phyloP scores from a whole-genome alignment of 78 protist genomes.

The Dictyostelium discoideum region DNA sequence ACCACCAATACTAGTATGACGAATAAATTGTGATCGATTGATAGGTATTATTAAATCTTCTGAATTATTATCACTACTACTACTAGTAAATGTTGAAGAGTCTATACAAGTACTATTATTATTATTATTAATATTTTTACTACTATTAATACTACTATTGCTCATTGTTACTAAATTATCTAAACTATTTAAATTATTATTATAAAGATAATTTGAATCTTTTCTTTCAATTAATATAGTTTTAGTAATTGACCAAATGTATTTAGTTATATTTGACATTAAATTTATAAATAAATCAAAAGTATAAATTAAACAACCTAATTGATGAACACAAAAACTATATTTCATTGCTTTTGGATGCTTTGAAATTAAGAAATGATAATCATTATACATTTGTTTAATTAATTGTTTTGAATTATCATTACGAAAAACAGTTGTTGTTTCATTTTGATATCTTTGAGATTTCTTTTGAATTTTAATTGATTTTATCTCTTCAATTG shows the following conservation, averaged over 20 bases:
- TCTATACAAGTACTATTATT: not conserved
- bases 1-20: not conserved
- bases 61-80: not conserved
- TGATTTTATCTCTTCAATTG: not conserved
- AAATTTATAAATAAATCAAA: constrained; percentile 15
- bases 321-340: constrained; percentile 3
- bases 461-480: not conserved
- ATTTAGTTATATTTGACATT: not conserved
- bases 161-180: not conserved
- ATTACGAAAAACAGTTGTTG: not conserved
- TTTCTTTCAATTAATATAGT: not conserved
- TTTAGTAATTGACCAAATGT: not conserved
- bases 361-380: not conserved
- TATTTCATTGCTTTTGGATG: not conserved
- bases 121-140: not conserved
- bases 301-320: constrained; percentile 18
- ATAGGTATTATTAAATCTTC: not conserved
- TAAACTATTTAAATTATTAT: not conserved
- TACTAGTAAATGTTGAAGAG: not conserved
- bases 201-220: not conserved
- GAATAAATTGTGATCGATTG: not conserved
- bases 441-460: not conserved
- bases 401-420: not conserved
- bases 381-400: not conserved
- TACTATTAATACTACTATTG: not conserved